phyloP scores from a whole-genome alignment of 805 yeast genomes.

The Pichia californica region DNA sequence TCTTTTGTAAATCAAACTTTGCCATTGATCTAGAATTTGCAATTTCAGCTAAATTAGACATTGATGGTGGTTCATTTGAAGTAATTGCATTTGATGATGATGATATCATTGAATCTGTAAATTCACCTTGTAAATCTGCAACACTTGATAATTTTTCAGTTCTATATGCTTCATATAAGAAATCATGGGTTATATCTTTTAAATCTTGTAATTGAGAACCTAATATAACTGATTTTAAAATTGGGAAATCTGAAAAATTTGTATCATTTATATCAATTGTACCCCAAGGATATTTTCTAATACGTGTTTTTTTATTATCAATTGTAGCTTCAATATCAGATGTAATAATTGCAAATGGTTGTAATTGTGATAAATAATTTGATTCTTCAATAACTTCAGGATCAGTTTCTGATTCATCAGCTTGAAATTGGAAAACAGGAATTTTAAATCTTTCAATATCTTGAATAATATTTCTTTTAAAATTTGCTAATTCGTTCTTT shows the following conservation, averaged over 20 bases:
- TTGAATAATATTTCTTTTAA: constrained; percentile 51
- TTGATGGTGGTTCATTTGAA: constrained; percentile 42
- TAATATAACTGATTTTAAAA: constrained; percentile 47
- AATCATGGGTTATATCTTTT: constrained; percentile 61
- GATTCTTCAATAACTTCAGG: constrained; percentile 64
- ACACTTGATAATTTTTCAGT: constrained; percentile 57
- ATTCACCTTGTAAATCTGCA: constrained; percentile 34
- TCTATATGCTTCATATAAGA: constrained; percentile 56
- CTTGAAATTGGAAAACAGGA: constrained; percentile 68
- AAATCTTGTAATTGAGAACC: constrained; percentile 59
- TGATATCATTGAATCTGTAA: constrained; percentile 22
- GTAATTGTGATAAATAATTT: constrained; percentile 51
- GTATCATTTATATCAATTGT: constrained; percentile 48
- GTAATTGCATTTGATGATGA: constrained; percentile 16
- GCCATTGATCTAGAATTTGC: constrained; percentile 31
- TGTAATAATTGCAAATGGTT: constrained; percentile 70
- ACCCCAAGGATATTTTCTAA: constrained; percentile 78
- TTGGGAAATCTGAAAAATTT: constrained; percentile 45
- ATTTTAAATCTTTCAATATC: constrained; percentile 66
- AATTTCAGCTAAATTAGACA: constrained; percentile 56
- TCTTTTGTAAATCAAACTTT: constrained; percentile 17
- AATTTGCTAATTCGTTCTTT: constrained; percentile 45
- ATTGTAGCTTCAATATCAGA: constrained; percentile 52
- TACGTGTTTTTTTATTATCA: constrained; percentile 46
- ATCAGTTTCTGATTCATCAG: constrained; percentile 61